phyloP scores from a whole-genome alignment of 495 filamentous ascomycete genomes.

The Penicillium bialowiezense region DNA sequence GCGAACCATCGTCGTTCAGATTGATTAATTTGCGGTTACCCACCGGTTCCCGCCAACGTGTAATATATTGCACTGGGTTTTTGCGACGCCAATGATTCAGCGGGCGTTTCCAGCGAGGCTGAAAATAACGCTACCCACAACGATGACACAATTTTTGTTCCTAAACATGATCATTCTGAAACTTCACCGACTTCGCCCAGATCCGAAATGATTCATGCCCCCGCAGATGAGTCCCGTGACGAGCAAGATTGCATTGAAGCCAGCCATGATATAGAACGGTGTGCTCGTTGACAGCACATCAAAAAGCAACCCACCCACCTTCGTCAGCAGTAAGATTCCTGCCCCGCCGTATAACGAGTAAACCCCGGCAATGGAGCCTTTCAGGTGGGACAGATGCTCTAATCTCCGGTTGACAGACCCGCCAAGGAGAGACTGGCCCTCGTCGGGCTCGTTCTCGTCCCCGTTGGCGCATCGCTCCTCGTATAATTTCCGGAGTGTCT shows the following conservation, averaged over 20 bases:
- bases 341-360: conserved; percentile 90
- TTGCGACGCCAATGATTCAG: background rate
- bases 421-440: conserved; percentile 34
- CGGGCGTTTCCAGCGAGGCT: background rate
- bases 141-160: background rate
- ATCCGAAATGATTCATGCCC: conserved; percentile 22
- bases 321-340: conserved; percentile 87
- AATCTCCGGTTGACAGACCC: conserved; percentile 16
- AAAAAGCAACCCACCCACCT: conserved; percentile 84
- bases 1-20: conserved; percentile 2
- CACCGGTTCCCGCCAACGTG: background rate
- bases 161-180: background rate
- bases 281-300: conserved; percentile 65
- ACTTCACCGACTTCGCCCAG: conserved; percentile 6
- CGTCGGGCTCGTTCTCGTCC: conserved; percentile 20
- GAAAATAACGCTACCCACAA: background rate
- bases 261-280: conserved; percentile 90
- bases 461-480: conserved; percentile 21
- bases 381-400: conserved; percentile 55
- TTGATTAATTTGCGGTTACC: background rate
- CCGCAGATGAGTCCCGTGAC: conserved; percentile 50
- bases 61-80: background rate
- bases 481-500: conserved; percentile 19
- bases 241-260: conserved; percentile 74
- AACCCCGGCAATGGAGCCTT: conserved; percentile 90